Base-by-base conservation (phyloP, 2,329 filamentous ascomycete species). In the Xylariaceae sp. region DNA sequence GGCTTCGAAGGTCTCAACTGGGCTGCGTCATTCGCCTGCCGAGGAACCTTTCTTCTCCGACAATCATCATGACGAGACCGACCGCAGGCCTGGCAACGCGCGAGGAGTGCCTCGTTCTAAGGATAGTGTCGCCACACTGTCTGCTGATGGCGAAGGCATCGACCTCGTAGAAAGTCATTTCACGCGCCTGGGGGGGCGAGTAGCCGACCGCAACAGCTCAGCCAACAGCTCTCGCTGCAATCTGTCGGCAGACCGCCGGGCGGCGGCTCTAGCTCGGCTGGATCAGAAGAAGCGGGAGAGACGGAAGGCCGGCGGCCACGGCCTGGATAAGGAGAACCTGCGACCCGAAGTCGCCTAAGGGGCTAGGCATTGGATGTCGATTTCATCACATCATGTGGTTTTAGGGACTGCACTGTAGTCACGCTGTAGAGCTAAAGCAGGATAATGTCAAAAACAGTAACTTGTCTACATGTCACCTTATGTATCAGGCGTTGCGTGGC, bases 231-330 rank as follows among this genome's bases (percentile, higher is more conserved):
- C 65, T 4, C 64, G 63, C 37, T 61, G 63, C 15, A 56, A 54
- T 2, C 47, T 77, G 10, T 61, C 72, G 7, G 64, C 68, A 3
- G 68, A 72, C 32, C 61, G 74, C 21, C 61, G 63, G 29, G 67
- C 70, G 5, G 72, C 72, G 1, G 73, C 71, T 9, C 59, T 73
- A 32, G 73, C 71, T 26, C 58, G 72, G 6, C 64, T 77, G 11
- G 67, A 75, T 51, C 62, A 66, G 51, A 65, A 70, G 47, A 67
- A 65, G 49, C 63, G 64, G n/a, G 65, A 74, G 51, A 69, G 70
- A 50, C 61, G 58, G 49, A 57, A 55, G 35, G 36, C 38, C 18
- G 33, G 34, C 24, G 38, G 39, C 10, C 35, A 30, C 16, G 32
- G 15, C 29, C 40, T 47, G 10, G 44, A 54, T 29, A 54, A 75